phyloP scores from a whole-genome alignment of 768 basidiomycete species.

The Lactifluus pinguis region DNA sequence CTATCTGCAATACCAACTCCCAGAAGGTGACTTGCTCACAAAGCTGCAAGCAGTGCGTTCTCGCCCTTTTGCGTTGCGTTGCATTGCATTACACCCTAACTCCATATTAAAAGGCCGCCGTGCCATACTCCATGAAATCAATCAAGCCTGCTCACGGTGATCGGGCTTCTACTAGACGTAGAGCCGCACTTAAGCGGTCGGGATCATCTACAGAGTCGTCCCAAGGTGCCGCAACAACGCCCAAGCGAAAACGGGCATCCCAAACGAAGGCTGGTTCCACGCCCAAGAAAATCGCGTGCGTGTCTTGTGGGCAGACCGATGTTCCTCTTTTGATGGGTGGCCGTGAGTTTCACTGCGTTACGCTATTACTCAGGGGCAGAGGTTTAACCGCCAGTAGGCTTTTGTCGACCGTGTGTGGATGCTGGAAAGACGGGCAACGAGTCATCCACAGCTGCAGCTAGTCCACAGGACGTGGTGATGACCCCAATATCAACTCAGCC shows the following conservation, averaged over 20 bases:
- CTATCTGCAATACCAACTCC: constrained; percentile 50
- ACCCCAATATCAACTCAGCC: neutral
- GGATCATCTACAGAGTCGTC: constrained; percentile 3
- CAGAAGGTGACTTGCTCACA: constrained; percentile 44
- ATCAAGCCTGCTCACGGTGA: constrained; percentile 44
- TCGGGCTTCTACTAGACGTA: constrained; percentile 29
- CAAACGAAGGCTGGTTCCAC: constrained; percentile 28
- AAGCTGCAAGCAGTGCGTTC: constrained; percentile 50
- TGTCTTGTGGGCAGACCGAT: constrained; percentile 53
- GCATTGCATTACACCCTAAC: neutral
- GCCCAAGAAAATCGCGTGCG: constrained; percentile 44
- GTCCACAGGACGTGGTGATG: neutral
- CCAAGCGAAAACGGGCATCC: constrained; percentile 36
- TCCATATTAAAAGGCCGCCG: constrained; percentile 30
- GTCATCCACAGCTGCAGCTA: neutral
- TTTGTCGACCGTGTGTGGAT: constrained; percentile 57
- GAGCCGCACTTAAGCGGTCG: constrained; percentile 27
- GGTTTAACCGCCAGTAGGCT: constrained; percentile 36
- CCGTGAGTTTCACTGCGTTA: constrained; percentile 38
- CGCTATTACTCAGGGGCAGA: neutral
- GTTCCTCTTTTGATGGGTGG: constrained; percentile 73
- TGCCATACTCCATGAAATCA: constrained; percentile 44
- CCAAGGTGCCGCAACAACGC: constrained; percentile 15
- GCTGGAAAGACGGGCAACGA: constrained; percentile 11
- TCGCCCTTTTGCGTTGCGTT: neutral